Base-by-base conservation (phyloP, 1,284 basidiomycete species). In the Marasmius tenuissimus region DNA sequence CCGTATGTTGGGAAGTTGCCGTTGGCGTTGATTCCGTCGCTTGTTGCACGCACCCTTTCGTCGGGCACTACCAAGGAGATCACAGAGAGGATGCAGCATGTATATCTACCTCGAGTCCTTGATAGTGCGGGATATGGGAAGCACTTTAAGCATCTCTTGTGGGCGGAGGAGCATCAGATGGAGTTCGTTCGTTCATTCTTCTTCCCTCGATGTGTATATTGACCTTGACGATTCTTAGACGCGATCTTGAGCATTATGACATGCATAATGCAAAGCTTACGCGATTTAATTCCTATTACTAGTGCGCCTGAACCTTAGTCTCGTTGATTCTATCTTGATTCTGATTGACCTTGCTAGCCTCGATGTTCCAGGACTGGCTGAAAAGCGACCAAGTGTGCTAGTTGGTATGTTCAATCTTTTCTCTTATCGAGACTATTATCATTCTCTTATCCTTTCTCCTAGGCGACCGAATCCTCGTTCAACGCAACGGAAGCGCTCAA, bases 361-460 rank as follows among this genome's bases (percentile, higher is more conserved):
- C 8, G 62, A 68, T 2, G 86, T 89, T 3, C 85, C 83, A 3
- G 87, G 86, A 0, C 72, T 90, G 1, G 85, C 87, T 0, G 87
- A 89, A 70, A 89, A 88, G 62, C 77, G 85, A 0, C 86, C 85
- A 0, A 86, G 85, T 64, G 85, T 88, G 3, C 73, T 87, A 3
- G 74, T 84, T n/a, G 85, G 87, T 81, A 52, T 67, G 79, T 72
- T 27, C 27, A 49, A 8, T 22, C 11, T 38, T 10, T 22, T 52
- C 50, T 60, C 8, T 11, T 16, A 20, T 10, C 37, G 0, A n/a
- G n/a, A 35, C 14, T 12, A 9, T 34, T 48, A 20, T 50, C 57
- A 20, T 12, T 0, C 40, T 9, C 22, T n/a, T n/a, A 48, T 47
- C 50, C 56, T n/a, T 27, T 27, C 27, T 59, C 38, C 27, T 48